Conservation (phyloP, 768 basidiomycete genomes). For the Termitomyces sp. region DNA sequence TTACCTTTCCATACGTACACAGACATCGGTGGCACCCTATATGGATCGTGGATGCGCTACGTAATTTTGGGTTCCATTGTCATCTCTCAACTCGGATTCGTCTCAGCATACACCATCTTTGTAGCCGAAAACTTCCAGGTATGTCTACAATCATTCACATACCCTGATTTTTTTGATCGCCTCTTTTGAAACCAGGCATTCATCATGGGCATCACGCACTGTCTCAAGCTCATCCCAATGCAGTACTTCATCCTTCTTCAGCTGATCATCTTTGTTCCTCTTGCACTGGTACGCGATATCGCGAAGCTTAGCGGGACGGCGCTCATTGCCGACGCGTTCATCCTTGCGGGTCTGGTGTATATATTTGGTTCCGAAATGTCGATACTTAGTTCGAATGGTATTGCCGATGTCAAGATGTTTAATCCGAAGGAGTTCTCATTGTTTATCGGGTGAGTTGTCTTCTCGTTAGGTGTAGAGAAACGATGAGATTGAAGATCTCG, state of each 20-base stretch:
- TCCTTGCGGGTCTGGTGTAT: constrained; percentile 81
- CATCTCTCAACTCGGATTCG: constrained; percentile 87
- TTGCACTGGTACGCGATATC: constrained; percentile 88
- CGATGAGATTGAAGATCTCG: not conserved
- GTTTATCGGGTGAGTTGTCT: constrained; percentile 71
- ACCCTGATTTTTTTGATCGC: not conserved
- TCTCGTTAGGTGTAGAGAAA: not conserved
- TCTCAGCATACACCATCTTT: constrained; percentile 91
- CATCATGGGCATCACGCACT: constrained; percentile 74
- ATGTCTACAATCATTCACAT: not conserved
- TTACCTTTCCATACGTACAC: not conserved
- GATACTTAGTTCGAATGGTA: constrained; percentile 60
- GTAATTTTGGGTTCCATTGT: constrained; percentile 84
- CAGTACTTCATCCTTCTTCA: constrained; percentile 82
- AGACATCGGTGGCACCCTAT: constrained; percentile 93
- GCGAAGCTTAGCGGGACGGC: constrained; percentile 91
- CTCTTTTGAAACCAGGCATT: constrained; percentile 54
- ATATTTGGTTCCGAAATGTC: constrained; percentile 83
- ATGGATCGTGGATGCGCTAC: constrained; percentile 91
- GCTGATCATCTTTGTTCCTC: constrained; percentile 80
- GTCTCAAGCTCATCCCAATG: constrained; percentile 59
- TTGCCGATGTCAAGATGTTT: constrained; percentile 80
- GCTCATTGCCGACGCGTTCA: constrained; percentile 91
- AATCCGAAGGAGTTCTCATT: constrained; percentile 87
- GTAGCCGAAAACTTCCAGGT: constrained; percentile 84